Conservation (phyloP, 2,329 filamentous ascomycete genomes). For the Monilinia aucupariae region DNA sequence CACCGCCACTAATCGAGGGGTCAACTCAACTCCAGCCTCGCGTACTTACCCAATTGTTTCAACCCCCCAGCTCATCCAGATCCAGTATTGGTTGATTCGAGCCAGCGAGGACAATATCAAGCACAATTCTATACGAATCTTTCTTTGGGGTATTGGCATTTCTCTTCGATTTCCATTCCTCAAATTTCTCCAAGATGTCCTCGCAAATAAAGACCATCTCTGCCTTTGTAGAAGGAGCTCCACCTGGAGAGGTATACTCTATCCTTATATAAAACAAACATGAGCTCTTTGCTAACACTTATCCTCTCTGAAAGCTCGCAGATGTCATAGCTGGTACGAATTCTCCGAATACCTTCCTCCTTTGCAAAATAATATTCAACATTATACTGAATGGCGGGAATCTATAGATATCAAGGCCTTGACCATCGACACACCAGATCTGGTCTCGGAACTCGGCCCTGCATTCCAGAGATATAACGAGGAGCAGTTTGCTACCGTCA, state of each 20-base stretch:
- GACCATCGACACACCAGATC: conserved; percentile 60
- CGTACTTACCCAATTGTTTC: conserved; percentile 9
- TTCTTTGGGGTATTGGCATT: background rate
- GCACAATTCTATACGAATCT: background rate
- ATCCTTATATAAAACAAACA: background rate
- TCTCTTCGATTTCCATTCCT: background rate
- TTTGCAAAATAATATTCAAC: background rate
- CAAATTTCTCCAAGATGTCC: conserved; percentile 25
- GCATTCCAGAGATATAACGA: conserved; percentile 96
- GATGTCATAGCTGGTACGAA: conserved; percentile 78
- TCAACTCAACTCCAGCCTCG: conserved; percentile 7
- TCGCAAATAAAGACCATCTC: conserved; percentile 58
- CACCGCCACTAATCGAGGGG: conserved; percentile 11
- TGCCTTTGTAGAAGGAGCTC: conserved; percentile 88
- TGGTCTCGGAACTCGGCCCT: conserved; percentile 68
- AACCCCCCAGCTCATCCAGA: background rate
- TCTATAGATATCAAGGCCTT: conserved; percentile 80
- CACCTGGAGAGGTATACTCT: conserved; percentile 80
- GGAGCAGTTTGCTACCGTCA: conserved; percentile 82
- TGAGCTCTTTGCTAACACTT: conserved; percentile 23
- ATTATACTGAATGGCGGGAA: background rate
- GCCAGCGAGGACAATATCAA: conserved; percentile 10
- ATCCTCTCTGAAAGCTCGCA: conserved; percentile 56
- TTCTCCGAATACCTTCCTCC: conserved; percentile 1
- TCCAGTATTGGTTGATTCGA: background rate